Base-by-base conservation (phyloP, 2,329 filamentous ascomycete genomes). In the Daldinia sp. region DNA sequence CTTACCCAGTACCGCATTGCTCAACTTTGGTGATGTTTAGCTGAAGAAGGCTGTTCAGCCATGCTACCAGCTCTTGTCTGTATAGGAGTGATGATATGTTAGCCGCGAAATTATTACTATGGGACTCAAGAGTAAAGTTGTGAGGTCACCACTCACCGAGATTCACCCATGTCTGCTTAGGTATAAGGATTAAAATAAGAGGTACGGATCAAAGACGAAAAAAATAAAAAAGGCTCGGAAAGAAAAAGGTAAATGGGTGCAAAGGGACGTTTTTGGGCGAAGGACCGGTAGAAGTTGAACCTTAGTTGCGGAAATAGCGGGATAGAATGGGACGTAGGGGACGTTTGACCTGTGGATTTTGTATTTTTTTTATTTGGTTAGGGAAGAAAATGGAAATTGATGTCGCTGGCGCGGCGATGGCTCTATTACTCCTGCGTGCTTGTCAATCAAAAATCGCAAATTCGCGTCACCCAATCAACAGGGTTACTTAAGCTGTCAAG, bases 21-120 rank as follows among this genome's bases (percentile, higher is more conserved):
- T 99, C 95, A 77, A 99, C 93, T 82, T 97, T 98, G 74, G 91
- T 98, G 74, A 99, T 89, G 83, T 98, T 99, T 75, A 99, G 90
- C 83, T 97, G 93, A 52, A 99, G 89, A 67, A 99, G 91, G 85
- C 92, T 94, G 85, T 99, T 99, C 71, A 98, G 84, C 95, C 95
- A 99, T 81, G 89, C 87, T 72, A 99, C 85, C 72, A 99, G 88
- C 83, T 99, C 95, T 82, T 99, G 95, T 84, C 95, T 98, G 74
- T 61, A 37, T 17, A 27, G 9, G 39, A 39, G 59, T 29, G 35
- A 62, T 35, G 21, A 39, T 7, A 9, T 11, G 58, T 68, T 48
- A 68, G 65, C 52, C 34, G 30, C 47, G 13, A 25, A 52, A 43
- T 23, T 41, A 35, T 9, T 4, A 47, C 13, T 29, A 9, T 34